Conservation (phyloP, 140 eudicot species). For the Stevia rebaudiana region DNA sequence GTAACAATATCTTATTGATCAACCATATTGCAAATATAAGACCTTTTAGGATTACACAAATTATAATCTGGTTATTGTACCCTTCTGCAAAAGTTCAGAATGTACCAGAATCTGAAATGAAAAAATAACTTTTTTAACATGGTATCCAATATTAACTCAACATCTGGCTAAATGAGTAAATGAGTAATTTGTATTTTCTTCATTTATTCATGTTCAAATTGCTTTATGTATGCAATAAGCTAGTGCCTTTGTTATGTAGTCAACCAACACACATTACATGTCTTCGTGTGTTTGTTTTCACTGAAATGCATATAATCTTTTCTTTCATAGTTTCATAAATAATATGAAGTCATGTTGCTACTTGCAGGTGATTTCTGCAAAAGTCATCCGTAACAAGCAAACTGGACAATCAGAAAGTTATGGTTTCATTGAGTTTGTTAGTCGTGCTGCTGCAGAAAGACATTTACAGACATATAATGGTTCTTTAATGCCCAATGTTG, state of each 20-base stretch:
- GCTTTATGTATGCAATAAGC: not conserved
- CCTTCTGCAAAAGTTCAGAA: not conserved
- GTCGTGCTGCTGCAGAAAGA: conserved; percentile 84
- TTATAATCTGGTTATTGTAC: not conserved
- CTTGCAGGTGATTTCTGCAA: conserved; percentile 66
- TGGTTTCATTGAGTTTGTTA: conserved; percentile 77
- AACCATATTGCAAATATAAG: not conserved
- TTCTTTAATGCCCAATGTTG: conserved; percentile 62
- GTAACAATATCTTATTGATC: not conserved
- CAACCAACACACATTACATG: not conserved
- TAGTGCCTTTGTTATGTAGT: not conserved
- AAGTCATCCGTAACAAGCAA: conserved; percentile 92
- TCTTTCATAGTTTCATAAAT: not conserved
- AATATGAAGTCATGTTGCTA: not conserved
- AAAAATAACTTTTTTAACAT: not conserved
- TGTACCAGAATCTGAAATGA: not conserved
- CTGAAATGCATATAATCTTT: not conserved
- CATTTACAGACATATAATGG: conserved; percentile 69
- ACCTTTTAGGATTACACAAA: not conserved
- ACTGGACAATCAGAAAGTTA: conserved; percentile 81
- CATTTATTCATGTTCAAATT: not conserved
- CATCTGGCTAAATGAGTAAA: not conserved
- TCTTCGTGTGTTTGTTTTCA: not conserved
- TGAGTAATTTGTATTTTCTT: not conserved
- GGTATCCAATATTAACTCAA: not conserved